Percentiles rank a stretch among this genome's conserved stretches.
Evolutionary conservation across 2,329 filamentous ascomycete genomes (phyloP).

Genomic region (Beauveria bassiana): DNA sequence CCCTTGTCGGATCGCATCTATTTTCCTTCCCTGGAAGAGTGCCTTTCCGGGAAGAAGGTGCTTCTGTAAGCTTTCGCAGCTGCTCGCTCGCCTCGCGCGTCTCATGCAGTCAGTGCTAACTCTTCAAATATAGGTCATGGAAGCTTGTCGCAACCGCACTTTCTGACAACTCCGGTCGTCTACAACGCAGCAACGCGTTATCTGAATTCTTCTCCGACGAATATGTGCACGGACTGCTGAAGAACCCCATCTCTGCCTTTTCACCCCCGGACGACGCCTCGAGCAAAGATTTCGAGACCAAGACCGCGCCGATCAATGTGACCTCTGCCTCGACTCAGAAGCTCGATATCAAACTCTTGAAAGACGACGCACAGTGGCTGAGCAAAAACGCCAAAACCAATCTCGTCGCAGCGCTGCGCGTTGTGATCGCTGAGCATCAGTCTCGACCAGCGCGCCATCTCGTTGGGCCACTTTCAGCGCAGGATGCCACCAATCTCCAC

Average conservation of each 20-base stretch:
- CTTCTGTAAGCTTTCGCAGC: slow-evolving; percentile 57
- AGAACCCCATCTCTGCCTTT: slow-evolving; percentile 62
- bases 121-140: slow-evolving; percentile 46
- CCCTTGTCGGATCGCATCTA: slow-evolving; percentile 62
- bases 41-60: slow-evolving; percentile 70
- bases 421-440: slow-evolving; percentile 79
- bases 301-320: slow-evolving; percentile 79
- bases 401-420: slow-evolving; percentile 71
- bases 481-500: slow-evolving; percentile 69
- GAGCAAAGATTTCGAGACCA: slow-evolving; percentile 69
- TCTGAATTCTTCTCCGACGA: slow-evolving; percentile 64
- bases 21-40: slow-evolving; percentile 78
- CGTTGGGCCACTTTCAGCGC: slow-evolving; percentile 62
- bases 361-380: slow-evolving; percentile 79
- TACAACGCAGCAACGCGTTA: slow-evolving; percentile 46
- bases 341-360: slow-evolving; percentile 71
- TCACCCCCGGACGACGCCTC: slow-evolving; percentile 52
- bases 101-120: slow-evolving; percentile 5
- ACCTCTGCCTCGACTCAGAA: slow-evolving; percentile 58
- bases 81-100: slow-evolving; percentile 6
- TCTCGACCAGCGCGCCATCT: slow-evolving; percentile 67
- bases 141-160: slow-evolving; percentile 49
- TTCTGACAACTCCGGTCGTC: slow-evolving; percentile 48
- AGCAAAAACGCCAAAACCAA: slow-evolving; percentile 71
- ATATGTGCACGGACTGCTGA: slow-evolving; percentile 60